Conservation (phyloP, 345 rosid genomes). For the Salix suchowensis region DNA sequence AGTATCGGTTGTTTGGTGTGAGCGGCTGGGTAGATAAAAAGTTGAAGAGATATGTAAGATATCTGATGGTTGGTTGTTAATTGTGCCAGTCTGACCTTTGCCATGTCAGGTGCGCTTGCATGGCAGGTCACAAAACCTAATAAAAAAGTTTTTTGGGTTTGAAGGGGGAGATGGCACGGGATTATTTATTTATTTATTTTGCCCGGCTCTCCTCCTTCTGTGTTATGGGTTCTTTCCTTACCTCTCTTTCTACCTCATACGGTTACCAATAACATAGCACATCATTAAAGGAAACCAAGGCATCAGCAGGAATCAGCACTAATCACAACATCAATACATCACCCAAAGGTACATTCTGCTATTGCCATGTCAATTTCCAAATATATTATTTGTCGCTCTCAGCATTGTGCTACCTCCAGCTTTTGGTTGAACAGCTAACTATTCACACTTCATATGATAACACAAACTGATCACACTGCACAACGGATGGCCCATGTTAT, state of each 20-base stretch:
- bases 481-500: neutral
- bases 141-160: constrained; percentile 15
- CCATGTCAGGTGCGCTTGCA: constrained; percentile 95
- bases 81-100: constrained; percentile 58
- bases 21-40: neutral
- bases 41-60: neutral
- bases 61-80: neutral
- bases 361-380: neutral
- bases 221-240: neutral
- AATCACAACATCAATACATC: neutral
- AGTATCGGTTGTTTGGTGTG: neutral
- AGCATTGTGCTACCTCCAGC: neutral
- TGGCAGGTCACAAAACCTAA: constrained; percentile 60
- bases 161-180: constrained; percentile 45
- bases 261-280: neutral
- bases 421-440: neutral
- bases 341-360: neutral
- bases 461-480: neutral
- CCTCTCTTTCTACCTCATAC: no score
- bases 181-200: neutral
- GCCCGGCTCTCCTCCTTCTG: constrained; percentile 41
- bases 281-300: neutral
- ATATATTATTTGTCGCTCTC: neutral
- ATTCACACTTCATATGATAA: neutral
- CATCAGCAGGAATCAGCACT: neutral